Base-by-base conservation (phyloP, 176 grass and related monocot species). In the Avena atlantica region DNA sequence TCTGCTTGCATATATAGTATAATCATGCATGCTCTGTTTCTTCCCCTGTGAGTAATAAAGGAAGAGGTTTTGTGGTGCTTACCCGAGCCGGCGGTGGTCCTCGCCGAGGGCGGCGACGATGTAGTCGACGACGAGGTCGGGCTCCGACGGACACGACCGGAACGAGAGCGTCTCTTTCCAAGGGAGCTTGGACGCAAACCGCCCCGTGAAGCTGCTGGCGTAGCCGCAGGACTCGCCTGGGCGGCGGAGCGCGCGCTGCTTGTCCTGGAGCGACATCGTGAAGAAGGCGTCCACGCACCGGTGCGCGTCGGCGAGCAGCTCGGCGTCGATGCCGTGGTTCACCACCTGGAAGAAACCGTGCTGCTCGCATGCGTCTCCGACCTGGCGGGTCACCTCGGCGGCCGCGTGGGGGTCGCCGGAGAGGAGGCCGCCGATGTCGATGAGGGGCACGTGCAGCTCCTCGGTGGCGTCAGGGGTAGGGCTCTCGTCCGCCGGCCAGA, bases 161-260 rank as follows among this genome's bases (percentile, higher is more conserved):
- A 99, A 99, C 0, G 97, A 99, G 8, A 99, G 90, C 5, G 97
- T 99, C 89, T 99, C 97, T 87, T 99, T 99, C 97, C 97, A 99
- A 0, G 97, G 97, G 2, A 99, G 97, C 88, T 93, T 96, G 72
- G 60, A 81, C 0, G 94, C 86, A 87, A 99, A 99, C 1, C 97
- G 89, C 0, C 92, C 91, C 9, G 94, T 95, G 89, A 99, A 99
- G 84, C 97, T 97, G 89, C 94, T 97, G 0, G 97, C 97, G 90
- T 99, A 99, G 42, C 97, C 97, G 87, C 94, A 97, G 65, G 92
- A 90, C 74, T 97, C 91, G 16, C 94, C 92, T 5, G 78, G 85
- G 0, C 20, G 52, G 8, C 97, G 86, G 74, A 86, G 97, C 14
- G 97, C 97, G 31, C 92, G 91, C 87, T 94, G 94, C 91, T 99